Percentiles rank a stretch among this genome's conserved stretches.
Conservation (phyloP, 1,284 basidiomycete species). For the Ganoderma leucocontextum region DNA sequence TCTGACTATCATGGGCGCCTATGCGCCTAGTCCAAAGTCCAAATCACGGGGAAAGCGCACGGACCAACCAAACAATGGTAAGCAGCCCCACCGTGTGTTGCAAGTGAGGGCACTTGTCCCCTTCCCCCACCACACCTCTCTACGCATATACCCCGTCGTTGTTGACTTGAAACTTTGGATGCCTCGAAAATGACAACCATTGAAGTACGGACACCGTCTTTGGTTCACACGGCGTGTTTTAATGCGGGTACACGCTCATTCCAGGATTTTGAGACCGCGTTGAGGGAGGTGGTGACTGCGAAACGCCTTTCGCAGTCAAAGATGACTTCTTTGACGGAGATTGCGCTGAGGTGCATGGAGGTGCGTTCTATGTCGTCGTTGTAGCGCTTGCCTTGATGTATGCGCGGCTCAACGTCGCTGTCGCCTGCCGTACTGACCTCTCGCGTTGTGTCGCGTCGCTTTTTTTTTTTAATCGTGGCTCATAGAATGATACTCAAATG, state of each 20-base stretch:
- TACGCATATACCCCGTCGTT: constrained; percentile 5
- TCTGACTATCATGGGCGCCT: constrained; percentile 13
- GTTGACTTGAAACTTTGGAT: constrained; percentile 5
- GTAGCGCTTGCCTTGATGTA: background rate
- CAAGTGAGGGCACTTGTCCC: background rate
- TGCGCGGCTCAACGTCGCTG: background rate
- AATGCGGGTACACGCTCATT: background rate
- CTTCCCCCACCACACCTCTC: constrained; percentile 9
- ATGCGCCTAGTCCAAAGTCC: background rate
- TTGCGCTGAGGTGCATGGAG: constrained; percentile 77
- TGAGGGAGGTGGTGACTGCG: constrained; percentile 82
- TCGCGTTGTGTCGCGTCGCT: background rate
- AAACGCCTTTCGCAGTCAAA: constrained; percentile 87
- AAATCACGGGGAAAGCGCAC: constrained; percentile 33
- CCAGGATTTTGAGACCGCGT: constrained; percentile 79
- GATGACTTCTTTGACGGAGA: constrained; percentile 77
- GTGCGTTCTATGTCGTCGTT: constrained; percentile 51
- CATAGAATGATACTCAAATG: constrained; percentile 82
- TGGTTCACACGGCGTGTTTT: background rate
- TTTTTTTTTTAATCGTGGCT: background rate
- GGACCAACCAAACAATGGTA: constrained; percentile 33
- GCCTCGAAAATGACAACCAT: constrained; percentile 28
- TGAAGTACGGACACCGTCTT: constrained; percentile 25
- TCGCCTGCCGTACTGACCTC: background rate
- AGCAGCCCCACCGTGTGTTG: constrained; percentile 10